These are phyloP conservation scores for Lactarius pseudohatsudake DNA, from an alignment of 768 basidiomycete genomes.

Conservation along the genomic window DNA sequence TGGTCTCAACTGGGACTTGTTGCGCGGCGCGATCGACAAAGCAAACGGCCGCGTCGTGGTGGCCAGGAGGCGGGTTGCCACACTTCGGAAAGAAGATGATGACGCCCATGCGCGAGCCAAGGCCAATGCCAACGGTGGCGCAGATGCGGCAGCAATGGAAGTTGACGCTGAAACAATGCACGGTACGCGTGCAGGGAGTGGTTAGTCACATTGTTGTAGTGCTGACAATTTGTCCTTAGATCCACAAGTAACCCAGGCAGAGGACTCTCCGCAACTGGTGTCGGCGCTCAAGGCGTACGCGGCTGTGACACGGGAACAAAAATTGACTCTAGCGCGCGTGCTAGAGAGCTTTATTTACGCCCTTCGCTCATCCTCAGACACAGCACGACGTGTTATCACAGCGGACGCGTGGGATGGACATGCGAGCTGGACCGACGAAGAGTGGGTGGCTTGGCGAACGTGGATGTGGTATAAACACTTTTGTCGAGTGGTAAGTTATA, in stretches of 20 bases:
- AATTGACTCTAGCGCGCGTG: slow-evolving; percentile 65
- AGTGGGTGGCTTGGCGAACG: slow-evolving; percentile 85
- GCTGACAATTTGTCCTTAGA: slow-evolving; percentile 7
- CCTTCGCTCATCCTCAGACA: slow-evolving; percentile 39
- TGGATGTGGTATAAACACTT: slow-evolving; percentile 94
- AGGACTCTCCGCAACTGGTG: slow-evolving; percentile 66
- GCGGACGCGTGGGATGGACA: slow-evolving; percentile 72
- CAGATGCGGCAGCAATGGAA: slow-evolving; percentile 52
- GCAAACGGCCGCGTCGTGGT: slow-evolving; percentile 84
- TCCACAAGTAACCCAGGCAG: slow-evolving; percentile 46
- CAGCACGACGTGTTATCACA: slow-evolving; percentile 56
- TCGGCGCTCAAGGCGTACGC: slow-evolving; percentile 74
- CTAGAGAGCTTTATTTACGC: slow-evolving; percentile 69
- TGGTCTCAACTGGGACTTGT: slow-evolving; percentile 80
- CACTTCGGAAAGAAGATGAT: slow-evolving; percentile 85
- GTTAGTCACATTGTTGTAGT: not conserved
- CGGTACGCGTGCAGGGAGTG: slow-evolving; percentile 41
- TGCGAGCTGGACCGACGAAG: slow-evolving; percentile 63
- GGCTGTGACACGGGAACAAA: slow-evolving; percentile 75
- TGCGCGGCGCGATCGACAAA: slow-evolving; percentile 84
- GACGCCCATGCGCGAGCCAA: slow-evolving; percentile 75
- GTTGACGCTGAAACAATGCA: slow-evolving; percentile 74
- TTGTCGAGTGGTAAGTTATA: slow-evolving; percentile 75
- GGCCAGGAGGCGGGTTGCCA: slow-evolving; percentile 69
- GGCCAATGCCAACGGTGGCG: slow-evolving; percentile 48